A percentile compares a stretch with the other conserved stretches of the same genome.
phyloP scores from a whole-genome alignment of 331 rosid species.

The Prunus yedoensis region DNA sequence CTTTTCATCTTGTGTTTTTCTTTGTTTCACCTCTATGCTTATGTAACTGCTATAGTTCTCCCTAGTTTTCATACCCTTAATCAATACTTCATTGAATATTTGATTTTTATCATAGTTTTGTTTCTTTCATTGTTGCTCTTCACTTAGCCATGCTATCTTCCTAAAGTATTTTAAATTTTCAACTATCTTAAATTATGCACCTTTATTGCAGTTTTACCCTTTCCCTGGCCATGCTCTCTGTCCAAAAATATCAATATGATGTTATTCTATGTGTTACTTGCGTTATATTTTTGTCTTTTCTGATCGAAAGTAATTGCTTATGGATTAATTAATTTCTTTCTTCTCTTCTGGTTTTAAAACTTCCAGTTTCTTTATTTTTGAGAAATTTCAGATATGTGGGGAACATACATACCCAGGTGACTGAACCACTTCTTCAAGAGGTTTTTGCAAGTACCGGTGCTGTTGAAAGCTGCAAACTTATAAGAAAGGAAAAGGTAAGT shows the following conservation, averaged over 20 bases:
- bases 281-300: conserved; percentile 10
- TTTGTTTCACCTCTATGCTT: conserved; percentile 22
- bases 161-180: not conserved
- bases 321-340: conserved; percentile 31
- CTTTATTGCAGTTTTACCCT: not conserved
- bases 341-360: conserved; percentile 33
- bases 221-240: not conserved
- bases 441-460: conserved; percentile 91
- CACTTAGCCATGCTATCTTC: not conserved
- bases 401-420: conserved; percentile 89
- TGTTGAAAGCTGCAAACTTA: conserved; percentile 91
- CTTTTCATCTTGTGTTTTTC: not conserved
- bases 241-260: not conserved
- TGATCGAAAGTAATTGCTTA: conserved; percentile 24
- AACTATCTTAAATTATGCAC: not conserved
- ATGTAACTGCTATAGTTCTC: conserved; percentile 6
- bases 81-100: not conserved
- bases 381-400: conserved; percentile 88
- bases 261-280: conserved; percentile 7
- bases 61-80: not conserved
- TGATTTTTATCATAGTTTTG: not conserved
- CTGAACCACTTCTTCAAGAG: conserved; percentile 98
- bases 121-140: not conserved
- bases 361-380: conserved; percentile 47
- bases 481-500: conserved; percentile 88